These are phyloP conservation scores for Hyphopichia wangnamkhiaoensis DNA, from an alignment of 1,139 yeast genomes.

Conservation along the genomic window DNA sequence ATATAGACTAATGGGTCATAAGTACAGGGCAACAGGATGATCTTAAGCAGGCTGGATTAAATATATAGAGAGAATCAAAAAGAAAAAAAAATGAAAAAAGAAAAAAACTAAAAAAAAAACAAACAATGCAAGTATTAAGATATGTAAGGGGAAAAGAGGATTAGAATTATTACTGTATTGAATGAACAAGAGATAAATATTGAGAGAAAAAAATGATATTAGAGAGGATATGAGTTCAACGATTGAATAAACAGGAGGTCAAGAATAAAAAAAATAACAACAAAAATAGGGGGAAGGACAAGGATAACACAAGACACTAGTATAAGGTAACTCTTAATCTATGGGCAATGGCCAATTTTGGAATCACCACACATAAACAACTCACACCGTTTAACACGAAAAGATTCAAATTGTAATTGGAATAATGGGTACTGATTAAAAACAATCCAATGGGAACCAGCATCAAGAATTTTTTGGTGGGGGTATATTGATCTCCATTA, in stretches of 20 bases:
- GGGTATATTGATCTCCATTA: slow-evolving; percentile 96
- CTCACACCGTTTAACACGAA: slow-evolving; percentile 79
- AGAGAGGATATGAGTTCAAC: not conserved
- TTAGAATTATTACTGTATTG: too few relatives aligned
- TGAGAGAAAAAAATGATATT: too few relatives aligned
- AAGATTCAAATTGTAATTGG: slow-evolving; percentile 77
- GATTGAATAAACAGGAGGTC: not conserved
- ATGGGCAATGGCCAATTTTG: slow-evolving; percentile 83
- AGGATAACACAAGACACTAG: slow-evolving; percentile 11
- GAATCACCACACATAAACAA: slow-evolving; percentile 80
- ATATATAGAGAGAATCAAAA: not conserved
- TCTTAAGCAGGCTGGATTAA: too few relatives aligned
- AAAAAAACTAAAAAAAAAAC: not conserved
- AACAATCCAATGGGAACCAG: slow-evolving; percentile 89
- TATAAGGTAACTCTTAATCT: slow-evolving; percentile 68
- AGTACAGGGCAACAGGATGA: too few relatives aligned
- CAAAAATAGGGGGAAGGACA: not conserved
- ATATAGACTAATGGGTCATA: too few relatives aligned
- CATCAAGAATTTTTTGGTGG: slow-evolving; percentile 88
- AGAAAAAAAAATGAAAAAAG: not conserved
- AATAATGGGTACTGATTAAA: slow-evolving; percentile 85
- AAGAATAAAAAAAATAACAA: not conserved
- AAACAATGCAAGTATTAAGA: not conserved
- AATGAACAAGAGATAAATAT: too few relatives aligned
- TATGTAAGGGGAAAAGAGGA: too few relatives aligned